Conservation (phyloP, 2,329 filamentous ascomycete genomes). For the Claviceps citrina region DNA sequence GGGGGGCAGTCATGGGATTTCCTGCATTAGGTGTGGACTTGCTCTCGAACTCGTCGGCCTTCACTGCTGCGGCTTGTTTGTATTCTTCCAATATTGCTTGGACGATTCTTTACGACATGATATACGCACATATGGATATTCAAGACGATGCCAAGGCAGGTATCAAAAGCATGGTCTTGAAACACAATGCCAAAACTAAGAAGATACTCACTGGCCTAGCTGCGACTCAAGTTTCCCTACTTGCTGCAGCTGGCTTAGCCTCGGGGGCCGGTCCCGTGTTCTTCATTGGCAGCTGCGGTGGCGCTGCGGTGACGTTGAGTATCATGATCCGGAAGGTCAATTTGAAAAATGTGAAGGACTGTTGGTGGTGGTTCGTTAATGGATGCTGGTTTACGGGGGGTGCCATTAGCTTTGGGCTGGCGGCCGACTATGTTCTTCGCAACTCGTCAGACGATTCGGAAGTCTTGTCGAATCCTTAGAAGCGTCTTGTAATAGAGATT, state of each 20-base stretch:
- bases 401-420: slow-evolving; percentile 42
- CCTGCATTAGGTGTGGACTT: slow-evolving; percentile 67
- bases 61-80: slow-evolving; percentile 51
- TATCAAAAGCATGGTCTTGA: slow-evolving; percentile 75
- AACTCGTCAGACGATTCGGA: slow-evolving; percentile 21
- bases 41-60: slow-evolving; percentile 44
- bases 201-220: slow-evolving; percentile 57
- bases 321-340: slow-evolving; percentile 54
- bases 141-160: slow-evolving; percentile 73
- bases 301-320: slow-evolving; percentile 43
- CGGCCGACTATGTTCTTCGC: slow-evolving; percentile 41
- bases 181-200: slow-evolving; percentile 65
- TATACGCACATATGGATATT: slow-evolving; percentile 86
- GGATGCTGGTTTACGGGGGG: slow-evolving; percentile 55
- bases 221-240: slow-evolving; percentile 49
- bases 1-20: slow-evolving; percentile 80
- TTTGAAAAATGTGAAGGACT: slow-evolving; percentile 48
- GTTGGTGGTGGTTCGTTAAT: slow-evolving; percentile 66
- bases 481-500: background rate
- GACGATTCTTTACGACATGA: slow-evolving; percentile 84
- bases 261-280: slow-evolving; percentile 54
- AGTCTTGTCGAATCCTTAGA: background rate
- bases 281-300: slow-evolving; percentile 51
- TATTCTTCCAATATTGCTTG: slow-evolving; percentile 71
- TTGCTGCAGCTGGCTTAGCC: slow-evolving; percentile 54